phyloP scores from a whole-genome alignment of 805 yeast genomes.

The Cyberlindnera euphorbiiphila region DNA sequence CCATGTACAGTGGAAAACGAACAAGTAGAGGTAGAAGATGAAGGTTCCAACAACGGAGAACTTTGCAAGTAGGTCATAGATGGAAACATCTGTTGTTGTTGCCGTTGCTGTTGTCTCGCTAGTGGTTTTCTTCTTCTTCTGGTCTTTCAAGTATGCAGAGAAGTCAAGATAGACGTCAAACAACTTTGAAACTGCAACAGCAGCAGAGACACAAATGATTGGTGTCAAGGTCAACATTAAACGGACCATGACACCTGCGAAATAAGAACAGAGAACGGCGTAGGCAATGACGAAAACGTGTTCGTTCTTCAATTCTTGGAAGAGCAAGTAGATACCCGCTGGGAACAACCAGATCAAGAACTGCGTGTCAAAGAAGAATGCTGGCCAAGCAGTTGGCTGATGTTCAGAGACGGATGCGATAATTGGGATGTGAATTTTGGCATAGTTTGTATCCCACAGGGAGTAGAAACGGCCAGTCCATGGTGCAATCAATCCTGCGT shows the following conservation, averaged over 20 bases:
- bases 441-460: constrained; percentile 96
- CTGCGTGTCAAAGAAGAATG: constrained; percentile 91
- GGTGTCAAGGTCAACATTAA: constrained; percentile 96
- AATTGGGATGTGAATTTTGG: constrained; percentile 96
- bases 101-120: constrained; percentile 9
- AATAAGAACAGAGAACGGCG: constrained; percentile 90
- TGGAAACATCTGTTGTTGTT: constrained; percentile 16
- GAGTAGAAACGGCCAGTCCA: constrained; percentile 99
- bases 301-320: constrained; percentile 87
- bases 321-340: constrained; percentile 87
- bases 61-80: constrained; percentile 44
- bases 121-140: constrained; percentile 11
- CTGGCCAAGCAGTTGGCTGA: constrained; percentile 99
- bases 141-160: constrained; percentile 30
- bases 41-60: constrained; percentile 63
- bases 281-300: constrained; percentile 91
- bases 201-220: constrained; percentile 88
- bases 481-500: constrained; percentile 93
- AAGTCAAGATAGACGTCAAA: constrained; percentile 79
- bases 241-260: constrained; percentile 99
- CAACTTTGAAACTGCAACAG: constrained; percentile 79
- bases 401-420: constrained; percentile 99
- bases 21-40: constrained; percentile 67
- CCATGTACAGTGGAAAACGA: constrained; percentile 95
- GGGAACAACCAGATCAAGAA: constrained; percentile 98